Evolutionary conservation across 2,329 filamentous ascomycete species (phyloP).

Genomic region (Epichloe gansuensis): DNA sequence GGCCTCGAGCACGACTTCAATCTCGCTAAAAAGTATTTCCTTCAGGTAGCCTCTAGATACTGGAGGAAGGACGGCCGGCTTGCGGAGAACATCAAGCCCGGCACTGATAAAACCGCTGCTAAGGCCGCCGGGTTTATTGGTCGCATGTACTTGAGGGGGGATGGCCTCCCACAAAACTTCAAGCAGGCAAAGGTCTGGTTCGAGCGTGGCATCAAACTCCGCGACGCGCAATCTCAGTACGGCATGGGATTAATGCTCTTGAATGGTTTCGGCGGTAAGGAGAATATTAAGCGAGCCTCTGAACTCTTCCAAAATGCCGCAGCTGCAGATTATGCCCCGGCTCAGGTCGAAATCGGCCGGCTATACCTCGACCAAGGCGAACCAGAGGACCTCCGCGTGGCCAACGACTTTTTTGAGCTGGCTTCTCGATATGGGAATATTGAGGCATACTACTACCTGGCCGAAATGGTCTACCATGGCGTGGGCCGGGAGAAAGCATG

Average conservation of each 20-base stretch:
- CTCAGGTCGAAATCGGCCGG: slow-evolving; percentile 71
- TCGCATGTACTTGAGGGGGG: slow-evolving; percentile 83
- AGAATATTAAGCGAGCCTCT: slow-evolving; percentile 59
- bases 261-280: slow-evolving; percentile 57
- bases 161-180: slow-evolving; percentile 70
- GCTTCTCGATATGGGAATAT: slow-evolving; percentile 73
- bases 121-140: slow-evolving; percentile 82
- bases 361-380: slow-evolving; percentile 76
- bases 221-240: slow-evolving; percentile 75
- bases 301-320: slow-evolving; percentile 67
- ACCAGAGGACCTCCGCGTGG: slow-evolving; percentile 56
- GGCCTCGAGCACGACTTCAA: slow-evolving; percentile 60
- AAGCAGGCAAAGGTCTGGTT: slow-evolving; percentile 72
- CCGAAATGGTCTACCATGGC: slow-evolving; percentile 71
- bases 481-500: slow-evolving; percentile 72
- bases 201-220: slow-evolving; percentile 59
- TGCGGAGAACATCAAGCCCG: slow-evolving; percentile 53
- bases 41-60: slow-evolving; percentile 64
- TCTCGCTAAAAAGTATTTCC: slow-evolving; percentile 68
- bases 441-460: slow-evolving; percentile 84
- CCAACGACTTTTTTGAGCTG: slow-evolving; percentile 77
- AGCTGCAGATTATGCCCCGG: slow-evolving; percentile 66
- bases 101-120: slow-evolving; percentile 64
- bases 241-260: slow-evolving; percentile 74
- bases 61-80: slow-evolving; percentile 70